phyloP scores from a whole-genome alignment of 2,329 filamentous ascomycete species.

The Hysterium pulicare region DNA sequence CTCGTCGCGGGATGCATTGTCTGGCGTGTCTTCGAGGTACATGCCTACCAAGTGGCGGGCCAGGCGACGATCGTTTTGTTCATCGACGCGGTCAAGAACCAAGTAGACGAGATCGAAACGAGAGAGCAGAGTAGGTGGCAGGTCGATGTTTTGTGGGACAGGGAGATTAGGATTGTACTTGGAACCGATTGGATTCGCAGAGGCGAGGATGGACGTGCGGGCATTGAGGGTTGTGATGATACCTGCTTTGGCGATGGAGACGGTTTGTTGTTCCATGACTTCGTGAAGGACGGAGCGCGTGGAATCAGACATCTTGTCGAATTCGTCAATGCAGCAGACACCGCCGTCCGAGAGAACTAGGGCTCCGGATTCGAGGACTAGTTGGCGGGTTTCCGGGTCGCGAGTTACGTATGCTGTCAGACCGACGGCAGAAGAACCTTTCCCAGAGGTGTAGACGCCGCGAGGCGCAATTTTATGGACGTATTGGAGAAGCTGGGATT shows the following conservation, averaged over 20 bases:
- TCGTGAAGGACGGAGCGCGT: constrained; percentile 73
- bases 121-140: constrained; percentile 89
- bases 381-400: constrained; percentile 68
- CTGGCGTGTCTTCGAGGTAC: constrained; percentile 92
- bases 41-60: constrained; percentile 92
- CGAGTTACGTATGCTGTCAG: constrained; percentile 74
- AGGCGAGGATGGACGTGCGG: constrained; percentile 90
- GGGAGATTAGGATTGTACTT: constrained; percentile 96
- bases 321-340: constrained; percentile 76
- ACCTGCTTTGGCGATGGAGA: constrained; percentile 73
- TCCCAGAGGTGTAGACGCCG: constrained; percentile 73
- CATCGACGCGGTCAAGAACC: constrained; percentile 89
- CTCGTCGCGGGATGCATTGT: constrained; percentile 74
- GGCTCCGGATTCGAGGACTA: constrained; percentile 72
- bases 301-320: constrained; percentile 75
- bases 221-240: constrained; percentile 90
- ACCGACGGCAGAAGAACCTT: constrained; percentile 73
- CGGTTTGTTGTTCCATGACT: constrained; percentile 79
- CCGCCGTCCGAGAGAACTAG: constrained; percentile 71
- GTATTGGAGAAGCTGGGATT: constrained; percentile 91
- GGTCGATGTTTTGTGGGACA: constrained; percentile 95
- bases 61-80: constrained; percentile 80
- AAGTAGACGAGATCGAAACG: constrained; percentile 97
- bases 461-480: constrained; percentile 97
- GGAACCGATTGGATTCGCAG: constrained; percentile 95